Evolutionary conservation across 352 stramenopile species (phyloP).

Genomic region (Phytophthora pinifolia): DNA sequence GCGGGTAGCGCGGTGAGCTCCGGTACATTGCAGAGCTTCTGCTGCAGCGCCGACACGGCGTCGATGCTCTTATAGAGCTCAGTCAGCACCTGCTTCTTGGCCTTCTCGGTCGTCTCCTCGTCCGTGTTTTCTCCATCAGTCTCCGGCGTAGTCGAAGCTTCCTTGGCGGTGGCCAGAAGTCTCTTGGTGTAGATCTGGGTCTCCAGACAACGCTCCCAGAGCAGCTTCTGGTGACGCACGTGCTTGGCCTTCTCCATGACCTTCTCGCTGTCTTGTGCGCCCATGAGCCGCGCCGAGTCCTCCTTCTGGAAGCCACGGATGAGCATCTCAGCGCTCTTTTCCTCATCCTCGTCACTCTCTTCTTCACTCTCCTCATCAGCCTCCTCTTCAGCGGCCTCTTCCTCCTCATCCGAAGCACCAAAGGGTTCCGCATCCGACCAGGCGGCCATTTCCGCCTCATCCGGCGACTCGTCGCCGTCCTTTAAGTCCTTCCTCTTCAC

Average conservation of each 20-base stretch:
- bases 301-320: constrained; percentile 79
- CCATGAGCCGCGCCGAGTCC: constrained; percentile 75
- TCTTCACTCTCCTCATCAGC: constrained; percentile 38
- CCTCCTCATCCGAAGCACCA: constrained; percentile 57
- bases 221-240: constrained; percentile 80
- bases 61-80: constrained; percentile 71
- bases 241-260: constrained; percentile 76
- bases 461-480: constrained; percentile 47
- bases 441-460: constrained; percentile 72
- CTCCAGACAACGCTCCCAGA: constrained; percentile 86
- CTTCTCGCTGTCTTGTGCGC: constrained; percentile 74
- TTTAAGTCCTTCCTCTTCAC: constrained; percentile 67
- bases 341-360: constrained; percentile 38
- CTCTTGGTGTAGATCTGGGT: constrained; percentile 87
- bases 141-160: constrained; percentile 10
- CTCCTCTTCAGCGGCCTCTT: constrained; percentile 36
- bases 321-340: constrained; percentile 71
- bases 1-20: constrained; percentile 38
- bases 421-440: constrained; percentile 88
- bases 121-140: constrained; percentile 30
- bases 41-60: constrained; percentile 54
- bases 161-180: constrained; percentile 57
- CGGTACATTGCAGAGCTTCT: constrained; percentile 65
- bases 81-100: constrained; percentile 39
- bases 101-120: constrained; percentile 21